These are phyloP conservation scores for Penicillium hordei DNA, from an alignment of 2,329 filamentous ascomycete species.

Conservation along the genomic window DNA sequence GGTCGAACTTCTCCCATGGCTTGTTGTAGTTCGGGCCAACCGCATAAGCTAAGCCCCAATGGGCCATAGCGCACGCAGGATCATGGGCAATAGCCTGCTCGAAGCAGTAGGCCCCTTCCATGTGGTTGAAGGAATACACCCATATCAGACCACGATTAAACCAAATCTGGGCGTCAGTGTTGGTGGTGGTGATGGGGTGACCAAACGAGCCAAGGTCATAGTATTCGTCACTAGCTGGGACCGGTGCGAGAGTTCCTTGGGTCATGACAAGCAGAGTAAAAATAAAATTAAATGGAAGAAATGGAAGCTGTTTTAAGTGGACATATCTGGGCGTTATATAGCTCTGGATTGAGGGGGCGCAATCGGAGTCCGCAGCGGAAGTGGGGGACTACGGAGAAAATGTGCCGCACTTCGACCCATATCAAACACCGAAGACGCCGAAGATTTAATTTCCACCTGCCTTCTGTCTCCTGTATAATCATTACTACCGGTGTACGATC, in stretches of 20 bases:
- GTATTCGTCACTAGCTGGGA: slow-evolving; percentile 27
- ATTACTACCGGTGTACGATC: no score
- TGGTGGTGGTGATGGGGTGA: slow-evolving; percentile 57
- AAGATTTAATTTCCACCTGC: slow-evolving; percentile 19
- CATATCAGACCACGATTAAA: slow-evolving; percentile 72
- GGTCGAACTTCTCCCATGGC: slow-evolving; percentile 51
- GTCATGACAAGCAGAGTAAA: not conserved
- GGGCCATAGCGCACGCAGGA: slow-evolving; percentile 45
- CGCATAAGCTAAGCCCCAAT: slow-evolving; percentile 53
- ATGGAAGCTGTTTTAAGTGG: not conserved
- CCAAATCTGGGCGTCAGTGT: slow-evolving; percentile 60
- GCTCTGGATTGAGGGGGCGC: not conserved
- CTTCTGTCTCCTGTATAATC: no score
- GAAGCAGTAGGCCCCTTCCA: slow-evolving; percentile 61
- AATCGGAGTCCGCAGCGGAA: not conserved
- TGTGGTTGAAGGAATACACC: slow-evolving; percentile 75
- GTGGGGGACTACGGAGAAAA: not conserved
- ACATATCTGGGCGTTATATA: not conserved
- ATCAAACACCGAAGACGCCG: not conserved
- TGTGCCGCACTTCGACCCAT: not conserved
- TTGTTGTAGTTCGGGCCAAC: slow-evolving; percentile 56
- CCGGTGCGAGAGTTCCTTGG: not conserved
- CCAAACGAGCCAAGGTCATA: slow-evolving; percentile 61
- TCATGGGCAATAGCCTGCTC: slow-evolving; percentile 46
- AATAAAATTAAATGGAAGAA: not conserved